Conservation (phyloP, 208 protist genomes). For the Acanthamoeba triangularis region DNA sequence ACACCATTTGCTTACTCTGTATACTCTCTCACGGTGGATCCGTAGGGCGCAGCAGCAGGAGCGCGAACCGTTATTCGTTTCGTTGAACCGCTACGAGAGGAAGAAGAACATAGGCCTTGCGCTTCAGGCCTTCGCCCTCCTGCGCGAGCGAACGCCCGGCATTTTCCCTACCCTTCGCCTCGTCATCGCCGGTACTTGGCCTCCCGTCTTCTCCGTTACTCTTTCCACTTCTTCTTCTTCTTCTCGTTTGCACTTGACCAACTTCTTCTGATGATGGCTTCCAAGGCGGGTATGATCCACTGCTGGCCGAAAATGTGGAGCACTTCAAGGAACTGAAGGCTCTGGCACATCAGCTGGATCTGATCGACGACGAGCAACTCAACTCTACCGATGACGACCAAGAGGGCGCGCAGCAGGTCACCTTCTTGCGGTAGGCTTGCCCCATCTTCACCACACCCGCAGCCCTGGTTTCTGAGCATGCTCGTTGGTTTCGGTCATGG, state of each 20-base stretch:
- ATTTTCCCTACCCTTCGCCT: not conserved
- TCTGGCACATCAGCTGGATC: slow-evolving; percentile 80
- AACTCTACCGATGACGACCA: not conserved
- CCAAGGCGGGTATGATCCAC: not conserved
- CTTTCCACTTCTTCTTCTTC: not conserved
- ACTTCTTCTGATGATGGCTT: too few species aligned
- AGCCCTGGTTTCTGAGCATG: not conserved
- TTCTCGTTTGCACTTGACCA: slow-evolving; percentile 90
- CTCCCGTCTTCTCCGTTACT: not conserved
- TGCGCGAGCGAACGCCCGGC: slow-evolving; percentile 25
- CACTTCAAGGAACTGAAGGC: slow-evolving; percentile 92
- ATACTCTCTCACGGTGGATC: not conserved
- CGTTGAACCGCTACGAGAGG: slow-evolving; percentile 98
- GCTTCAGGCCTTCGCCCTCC: slow-evolving; percentile 90
- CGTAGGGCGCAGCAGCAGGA: not conserved
- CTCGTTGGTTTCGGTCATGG: slow-evolving; percentile 84
- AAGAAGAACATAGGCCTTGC: slow-evolving; percentile 98
- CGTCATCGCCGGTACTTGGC: slow-evolving; percentile 60
- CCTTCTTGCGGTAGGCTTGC: slow-evolving; percentile 6
- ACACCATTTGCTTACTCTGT: not conserved
- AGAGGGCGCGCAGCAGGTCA: not conserved
- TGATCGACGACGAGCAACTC: not conserved
- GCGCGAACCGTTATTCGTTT: slow-evolving; percentile 81
- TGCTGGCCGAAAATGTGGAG: slow-evolving; percentile 88
- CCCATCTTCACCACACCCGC: too few species aligned